Conservation (phyloP, 768 basidiomycete genomes). For the Pilatotrama ljubarskyi region DNA sequence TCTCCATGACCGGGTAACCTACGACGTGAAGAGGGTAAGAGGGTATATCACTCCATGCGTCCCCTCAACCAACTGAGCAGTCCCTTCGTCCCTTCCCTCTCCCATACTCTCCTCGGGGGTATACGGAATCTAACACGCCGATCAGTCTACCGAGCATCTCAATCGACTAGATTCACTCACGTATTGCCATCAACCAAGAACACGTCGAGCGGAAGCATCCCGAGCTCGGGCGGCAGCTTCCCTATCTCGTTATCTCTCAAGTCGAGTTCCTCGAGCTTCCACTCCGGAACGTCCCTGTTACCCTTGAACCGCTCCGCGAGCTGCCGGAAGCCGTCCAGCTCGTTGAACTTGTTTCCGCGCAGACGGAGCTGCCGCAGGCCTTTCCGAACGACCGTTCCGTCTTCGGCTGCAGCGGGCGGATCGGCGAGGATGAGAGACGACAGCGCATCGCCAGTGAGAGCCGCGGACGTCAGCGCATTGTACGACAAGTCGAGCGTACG, state of each 20-base stretch:
- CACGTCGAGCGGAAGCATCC: conserved; percentile 75
- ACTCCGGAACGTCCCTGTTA: conserved; percentile 58
- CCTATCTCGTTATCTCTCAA: conserved; percentile 79
- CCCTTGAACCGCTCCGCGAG: conserved; percentile 68
- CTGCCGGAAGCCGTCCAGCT: conserved; percentile 60
- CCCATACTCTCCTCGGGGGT: conserved; percentile 80
- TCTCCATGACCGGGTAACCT: neutral
- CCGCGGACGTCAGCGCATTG: conserved; percentile 60
- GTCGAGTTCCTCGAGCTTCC: conserved; percentile 83
- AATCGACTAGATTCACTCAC: conserved; percentile 45
- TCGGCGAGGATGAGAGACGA: conserved; percentile 50
- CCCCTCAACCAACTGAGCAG: conserved; percentile 77
- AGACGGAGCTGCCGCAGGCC: conserved; percentile 68
- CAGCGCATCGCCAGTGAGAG: conserved; percentile 50
- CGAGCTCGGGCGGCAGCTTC: conserved; percentile 67
- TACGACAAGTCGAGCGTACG: conserved; percentile 74
- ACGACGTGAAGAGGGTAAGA: neutral
- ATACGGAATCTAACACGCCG: conserved; percentile 69
- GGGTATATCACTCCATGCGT: conserved; percentile 54
- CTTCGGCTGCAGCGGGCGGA: conserved; percentile 9
- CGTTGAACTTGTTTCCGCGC: conserved; percentile 65
- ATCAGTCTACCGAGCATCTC: neutral
- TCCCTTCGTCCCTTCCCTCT: conserved; percentile 83
- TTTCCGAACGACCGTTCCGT: conserved; percentile 32
- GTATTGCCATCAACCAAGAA: conserved; percentile 83